A percentile compares a stretch with the other conserved stretches of the same genome.
Conservation (phyloP, 2,329 filamentous ascomycete species). For the Fusarium staphyleae region DNA sequence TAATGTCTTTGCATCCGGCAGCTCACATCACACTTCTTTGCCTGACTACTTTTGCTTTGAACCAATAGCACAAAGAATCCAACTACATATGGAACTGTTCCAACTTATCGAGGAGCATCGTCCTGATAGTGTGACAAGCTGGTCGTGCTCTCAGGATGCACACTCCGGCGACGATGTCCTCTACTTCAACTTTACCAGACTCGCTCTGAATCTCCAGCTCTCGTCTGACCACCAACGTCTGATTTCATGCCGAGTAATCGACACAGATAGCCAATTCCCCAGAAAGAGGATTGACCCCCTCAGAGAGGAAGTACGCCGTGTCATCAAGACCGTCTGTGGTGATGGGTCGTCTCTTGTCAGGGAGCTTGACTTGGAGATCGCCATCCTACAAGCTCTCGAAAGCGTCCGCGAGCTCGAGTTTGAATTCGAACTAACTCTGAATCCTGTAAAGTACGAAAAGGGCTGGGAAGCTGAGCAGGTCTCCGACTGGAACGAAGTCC, state of each 20-base stretch:
- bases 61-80: not conserved
- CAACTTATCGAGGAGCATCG: not conserved
- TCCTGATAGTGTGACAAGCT: slow-evolving; percentile 10
- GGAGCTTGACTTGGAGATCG: slow-evolving; percentile 11
- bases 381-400: slow-evolving; percentile 31
- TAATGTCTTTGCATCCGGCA: not conserved
- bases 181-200: slow-evolving; percentile 10
- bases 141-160: not conserved
- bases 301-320: slow-evolving; percentile 19
- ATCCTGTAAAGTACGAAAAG: not conserved
- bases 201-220: slow-evolving; percentile 9
- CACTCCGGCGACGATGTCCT: not conserved
- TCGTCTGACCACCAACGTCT: slow-evolving; percentile 6
- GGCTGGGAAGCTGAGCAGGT: slow-evolving; percentile 22
- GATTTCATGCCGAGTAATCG: slow-evolving; percentile 7
- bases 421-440: not conserved
- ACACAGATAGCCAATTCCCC: not conserved
- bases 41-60: not conserved
- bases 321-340: slow-evolving; percentile 7
- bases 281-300: slow-evolving; percentile 23
- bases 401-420: slow-evolving; percentile 12
- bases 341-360: not conserved
- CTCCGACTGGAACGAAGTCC: slow-evolving; percentile 17
- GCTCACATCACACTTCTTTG: not conserved
- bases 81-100: slow-evolving; percentile 1